A percentile compares a stretch with the other conserved stretches of the same genome.
Evolutionary conservation across 305 asterid genomes (phyloP).

Genomic region (Solanum hybrid): DNA sequence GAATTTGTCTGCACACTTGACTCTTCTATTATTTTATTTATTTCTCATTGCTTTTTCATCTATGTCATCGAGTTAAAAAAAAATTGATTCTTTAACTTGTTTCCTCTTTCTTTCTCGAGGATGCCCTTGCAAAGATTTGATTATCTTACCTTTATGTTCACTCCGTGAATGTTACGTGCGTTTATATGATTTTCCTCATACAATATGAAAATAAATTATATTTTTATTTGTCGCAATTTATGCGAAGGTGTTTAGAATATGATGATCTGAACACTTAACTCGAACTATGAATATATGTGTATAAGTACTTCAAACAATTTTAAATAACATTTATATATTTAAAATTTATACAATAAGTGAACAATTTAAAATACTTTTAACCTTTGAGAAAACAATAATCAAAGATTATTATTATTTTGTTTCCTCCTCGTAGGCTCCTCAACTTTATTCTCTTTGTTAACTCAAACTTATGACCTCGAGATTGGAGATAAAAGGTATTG

Average conservation of each 20-base stretch:
- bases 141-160: not conserved
- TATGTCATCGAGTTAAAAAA: not conserved
- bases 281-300: not conserved
- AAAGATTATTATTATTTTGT: not conserved
- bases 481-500: not conserved
- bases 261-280: not conserved
- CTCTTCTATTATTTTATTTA: not conserved
- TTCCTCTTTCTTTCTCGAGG: not conserved
- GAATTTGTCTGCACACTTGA: not conserved
- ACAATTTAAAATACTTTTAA: not conserved
- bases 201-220: not conserved
- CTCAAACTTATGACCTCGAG: not conserved
- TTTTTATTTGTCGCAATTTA: not conserved
- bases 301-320: not conserved
- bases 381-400: not conserved
- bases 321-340: not conserved
- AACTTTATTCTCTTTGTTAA: not conserved
- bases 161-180: not conserved
- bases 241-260: not conserved
- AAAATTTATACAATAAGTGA: not conserved
- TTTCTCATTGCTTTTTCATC: not conserved
- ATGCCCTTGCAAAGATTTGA: not conserved
- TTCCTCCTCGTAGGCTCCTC: not conserved
- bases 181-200: not conserved
- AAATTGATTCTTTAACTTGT: not conserved